These are phyloP conservation scores for Trichoderma polysporum DNA, from an alignment of 2,329 filamentous ascomycete genomes.

Conservation along the genomic window DNA sequence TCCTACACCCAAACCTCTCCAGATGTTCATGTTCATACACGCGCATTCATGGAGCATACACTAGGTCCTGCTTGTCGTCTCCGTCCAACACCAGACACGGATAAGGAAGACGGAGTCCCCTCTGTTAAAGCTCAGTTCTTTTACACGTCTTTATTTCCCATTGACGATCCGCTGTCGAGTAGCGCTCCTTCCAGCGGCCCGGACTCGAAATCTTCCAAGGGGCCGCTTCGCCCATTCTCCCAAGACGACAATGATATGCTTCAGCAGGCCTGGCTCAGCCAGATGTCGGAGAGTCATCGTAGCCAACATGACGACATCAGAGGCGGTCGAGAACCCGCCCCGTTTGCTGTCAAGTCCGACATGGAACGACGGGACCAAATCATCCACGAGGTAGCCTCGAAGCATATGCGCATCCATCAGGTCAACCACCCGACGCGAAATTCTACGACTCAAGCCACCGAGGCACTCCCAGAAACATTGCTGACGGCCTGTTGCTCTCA, in stretches of 20 bases:
- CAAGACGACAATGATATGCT: constrained; percentile 75
- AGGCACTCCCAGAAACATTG: constrained; percentile 31
- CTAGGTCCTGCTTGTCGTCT: constrained; percentile 60
- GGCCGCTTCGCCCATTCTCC: constrained; percentile 74
- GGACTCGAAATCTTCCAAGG: constrained; percentile 54
- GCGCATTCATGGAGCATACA: constrained; percentile 46
- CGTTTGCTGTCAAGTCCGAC: constrained; percentile 35
- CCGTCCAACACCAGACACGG: constrained; percentile 44
- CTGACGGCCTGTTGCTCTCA: constrained; percentile 46
- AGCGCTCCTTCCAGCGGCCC: constrained; percentile 50
- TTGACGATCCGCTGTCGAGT: constrained; percentile 83
- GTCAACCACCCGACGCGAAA: constrained; percentile 37
- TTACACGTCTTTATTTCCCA: constrained; percentile 76
- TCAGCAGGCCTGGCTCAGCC: constrained; percentile 71
- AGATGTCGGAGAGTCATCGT: constrained; percentile 52
- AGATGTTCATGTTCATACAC: background rate
- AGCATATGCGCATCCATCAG: constrained; percentile 49
- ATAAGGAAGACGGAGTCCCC: constrained; percentile 51
- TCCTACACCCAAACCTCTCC: constrained; percentile 12
- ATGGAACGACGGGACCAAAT: constrained; percentile 34
- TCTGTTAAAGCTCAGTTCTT: constrained; percentile 74
- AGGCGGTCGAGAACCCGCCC: constrained; percentile 25
- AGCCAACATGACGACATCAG: constrained; percentile 45
- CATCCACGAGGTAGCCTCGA: constrained; percentile 44
- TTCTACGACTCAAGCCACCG: constrained; percentile 31